Evolutionary conservation across 441 rosid species (phyloP).

Genomic region (Jatropha multifida): DNA sequence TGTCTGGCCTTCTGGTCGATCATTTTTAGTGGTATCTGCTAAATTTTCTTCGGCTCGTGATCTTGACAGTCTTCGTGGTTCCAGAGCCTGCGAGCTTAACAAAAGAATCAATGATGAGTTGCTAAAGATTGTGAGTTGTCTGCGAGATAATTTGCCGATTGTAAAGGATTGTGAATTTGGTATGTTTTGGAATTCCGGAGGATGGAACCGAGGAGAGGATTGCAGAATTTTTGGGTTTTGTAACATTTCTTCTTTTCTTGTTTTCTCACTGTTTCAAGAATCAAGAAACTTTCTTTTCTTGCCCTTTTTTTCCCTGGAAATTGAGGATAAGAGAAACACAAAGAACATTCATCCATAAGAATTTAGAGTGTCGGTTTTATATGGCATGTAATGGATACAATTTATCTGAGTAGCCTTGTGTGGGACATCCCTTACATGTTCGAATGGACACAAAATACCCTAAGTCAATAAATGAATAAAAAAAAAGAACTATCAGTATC

Average conservation of each 20-base stretch:
- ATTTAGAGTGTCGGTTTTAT: conserved; percentile 11
- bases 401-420: conserved; percentile 11
- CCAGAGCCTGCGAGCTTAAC: conserved; percentile 39
- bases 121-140: conserved; percentile 45
- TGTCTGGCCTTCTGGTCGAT: conserved; percentile 27
- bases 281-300: no score
- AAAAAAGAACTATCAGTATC: no score
- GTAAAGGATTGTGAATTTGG: conserved; percentile 29
- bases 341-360: conserved; percentile 26
- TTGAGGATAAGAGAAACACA: conserved; percentile 34
- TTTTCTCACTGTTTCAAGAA: not conserved
- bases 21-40: conserved; percentile 11
- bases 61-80: conserved; percentile 38
- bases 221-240: conserved; percentile 35
- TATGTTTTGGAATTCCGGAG: conserved; percentile 27
- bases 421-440: conserved; percentile 18
- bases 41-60: conserved; percentile 54
- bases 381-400: conserved; percentile 15
- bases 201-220: conserved; percentile 31
- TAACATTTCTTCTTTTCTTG: conserved; percentile 36
- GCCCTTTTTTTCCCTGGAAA: not conserved
- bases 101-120: conserved; percentile 67
- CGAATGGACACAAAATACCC: not conserved
- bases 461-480: not conserved
- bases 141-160: conserved; percentile 50